Percentiles rank a stretch among this genome's conserved stretches.
Conservation (phyloP, 495 filamentous ascomycete species). For the Penicillium diatomitis region DNA sequence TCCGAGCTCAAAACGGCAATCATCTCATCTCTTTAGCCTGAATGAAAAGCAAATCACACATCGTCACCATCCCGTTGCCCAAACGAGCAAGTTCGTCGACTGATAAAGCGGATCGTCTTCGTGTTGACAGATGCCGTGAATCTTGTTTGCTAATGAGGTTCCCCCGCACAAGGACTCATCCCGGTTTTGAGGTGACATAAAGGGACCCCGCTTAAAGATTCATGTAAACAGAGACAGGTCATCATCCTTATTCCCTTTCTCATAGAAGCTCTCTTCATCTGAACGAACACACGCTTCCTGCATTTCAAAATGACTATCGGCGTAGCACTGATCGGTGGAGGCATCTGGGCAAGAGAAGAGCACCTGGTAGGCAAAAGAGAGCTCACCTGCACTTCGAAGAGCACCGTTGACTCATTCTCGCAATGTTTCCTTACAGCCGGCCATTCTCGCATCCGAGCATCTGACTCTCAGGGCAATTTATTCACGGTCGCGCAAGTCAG, state of each 20-base stretch:
- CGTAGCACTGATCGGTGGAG: not conserved
- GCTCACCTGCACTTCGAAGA: too few relatives aligned
- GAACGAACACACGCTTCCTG: too few relatives aligned
- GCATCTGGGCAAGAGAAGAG: slow-evolving; percentile 3
- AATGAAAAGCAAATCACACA: too few relatives aligned
- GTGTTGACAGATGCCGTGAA: not conserved
- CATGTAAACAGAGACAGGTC: not conserved
- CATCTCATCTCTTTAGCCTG: too few relatives aligned
- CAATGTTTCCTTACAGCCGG: not conserved
- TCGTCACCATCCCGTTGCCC: too few relatives aligned
- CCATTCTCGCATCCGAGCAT: not conserved
- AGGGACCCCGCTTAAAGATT: not conserved
- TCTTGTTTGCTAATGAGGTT: too few relatives aligned
- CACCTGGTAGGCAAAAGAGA: not conserved
- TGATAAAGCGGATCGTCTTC: slow-evolving; percentile 11
- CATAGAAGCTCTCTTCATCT: too few relatives aligned
- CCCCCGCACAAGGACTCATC: too few relatives aligned
- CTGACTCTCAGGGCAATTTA: not conserved
- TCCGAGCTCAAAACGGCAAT: too few relatives aligned
- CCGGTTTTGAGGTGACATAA: too few relatives aligned
- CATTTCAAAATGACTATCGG: not conserved
- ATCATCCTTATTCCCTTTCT: not conserved
- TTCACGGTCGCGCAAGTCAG: not conserved
- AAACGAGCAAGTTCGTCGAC: not conserved
- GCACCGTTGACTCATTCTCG: not conserved